Evolutionary conservation across 371 early-diverging fungal species (phyloP).

Genomic region (Mucor circinelloides): DNA sequence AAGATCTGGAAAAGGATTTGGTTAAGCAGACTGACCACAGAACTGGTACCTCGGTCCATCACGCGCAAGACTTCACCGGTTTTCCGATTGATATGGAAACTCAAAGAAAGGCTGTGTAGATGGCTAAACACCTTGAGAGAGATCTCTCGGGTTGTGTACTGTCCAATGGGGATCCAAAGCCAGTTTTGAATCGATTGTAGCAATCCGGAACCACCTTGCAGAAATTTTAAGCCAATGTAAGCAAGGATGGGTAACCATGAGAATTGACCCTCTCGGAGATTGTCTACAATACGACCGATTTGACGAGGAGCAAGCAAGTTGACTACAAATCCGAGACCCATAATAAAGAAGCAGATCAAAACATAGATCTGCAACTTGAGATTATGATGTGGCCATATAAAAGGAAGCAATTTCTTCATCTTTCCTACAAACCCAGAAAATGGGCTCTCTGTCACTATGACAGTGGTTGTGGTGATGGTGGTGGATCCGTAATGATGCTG

Average conservation of each 20-base stretch:
- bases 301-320: conserved; percentile 84
- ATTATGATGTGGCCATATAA: conserved; percentile 79
- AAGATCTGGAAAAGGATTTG: conserved; percentile 89
- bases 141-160: conserved; percentile 84
- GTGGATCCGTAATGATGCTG: not conserved
- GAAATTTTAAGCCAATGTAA: conserved; percentile 73
- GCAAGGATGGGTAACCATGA: conserved; percentile 71
- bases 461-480: not conserved
- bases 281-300: conserved; percentile 80
- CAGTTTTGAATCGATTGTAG: conserved; percentile 78
- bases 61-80: conserved; percentile 90
- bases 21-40: conserved; percentile 78
- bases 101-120: conserved; percentile 79
- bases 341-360: conserved; percentile 65
- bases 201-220: conserved; percentile 82
- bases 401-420: conserved; percentile 73
- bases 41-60: conserved; percentile 86
- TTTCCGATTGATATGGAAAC: conserved; percentile 91
- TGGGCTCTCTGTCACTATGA: conserved; percentile 24
- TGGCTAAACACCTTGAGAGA: conserved; percentile 88
- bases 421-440: conserved; percentile 54
- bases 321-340: conserved; percentile 76
- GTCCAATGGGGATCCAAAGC: conserved; percentile 91
- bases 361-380: conserved; percentile 69
- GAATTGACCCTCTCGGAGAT: conserved; percentile 36